Base-by-base conservation (phyloP, 2,329 filamentous ascomycete genomes). In the Harringtonia lauricola region DNA sequence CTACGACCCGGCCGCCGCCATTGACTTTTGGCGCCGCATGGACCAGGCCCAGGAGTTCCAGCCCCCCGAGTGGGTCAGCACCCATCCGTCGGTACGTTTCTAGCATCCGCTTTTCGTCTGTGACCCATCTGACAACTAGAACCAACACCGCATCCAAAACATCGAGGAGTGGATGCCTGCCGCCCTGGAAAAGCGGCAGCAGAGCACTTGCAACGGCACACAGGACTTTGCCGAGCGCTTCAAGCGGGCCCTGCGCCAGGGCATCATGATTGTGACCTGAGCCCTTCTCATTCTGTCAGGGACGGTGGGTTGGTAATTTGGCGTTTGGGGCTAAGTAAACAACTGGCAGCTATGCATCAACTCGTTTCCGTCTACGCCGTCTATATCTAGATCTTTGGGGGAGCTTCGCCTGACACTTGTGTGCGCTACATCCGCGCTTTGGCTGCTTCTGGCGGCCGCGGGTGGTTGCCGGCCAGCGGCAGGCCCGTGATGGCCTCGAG, bases 401-500 rank as follows among this genome's bases (percentile, higher is more conserved):
- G n/a, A n/a, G n/a, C n/a, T n/a, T n/a, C n/a, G n/a, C n/a, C n/a
- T n/a, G n/a, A n/a, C n/a, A n/a, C n/a, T n/a, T 26, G 24, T 26
- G 6, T 26, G 7, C 10, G 24, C 24, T 26, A 26, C 10, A 26
- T 26, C 7, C 24, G 24, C 1, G 71, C 61, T 45, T 59, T 68
- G 49, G 15, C 50, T 51, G 17, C 9, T 13, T 19, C 38, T 46
- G 9, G 57, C 44, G 35, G 54, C 64, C 8, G 68, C 18, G 74
- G 72, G 49, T 78, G 72, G 26, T 61, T 56, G 2, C 76, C 76
- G 26, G 74, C 67, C 43, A 90, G 60, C 29, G 62, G 59, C 51
- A 95, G 54, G 0, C 86, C 86, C 1, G 84, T 89, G 19, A 85
- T 64, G 44, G 63, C 65, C 64, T 96, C 90, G 46, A 96, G 64